Evolutionary conservation across 306 rosid species (phyloP), one percentile per base, ranked within the genome.

Genomic region (Fagus sylvatica): DNA sequence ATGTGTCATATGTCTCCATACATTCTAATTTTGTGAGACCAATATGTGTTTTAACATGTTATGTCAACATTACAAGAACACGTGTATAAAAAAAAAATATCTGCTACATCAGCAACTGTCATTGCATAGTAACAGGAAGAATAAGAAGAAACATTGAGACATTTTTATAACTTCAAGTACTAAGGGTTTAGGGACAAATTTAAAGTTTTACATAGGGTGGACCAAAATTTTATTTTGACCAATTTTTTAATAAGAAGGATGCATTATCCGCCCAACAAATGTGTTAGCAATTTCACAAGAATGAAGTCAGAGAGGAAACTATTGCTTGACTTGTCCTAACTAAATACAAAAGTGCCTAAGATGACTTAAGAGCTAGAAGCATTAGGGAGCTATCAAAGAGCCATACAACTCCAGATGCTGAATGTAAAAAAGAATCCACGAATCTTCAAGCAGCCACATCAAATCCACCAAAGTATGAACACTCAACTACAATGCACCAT

Each of bases 281-380:
- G 17, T 9, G 41, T 60, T 28, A 37, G 75, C 66, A 48, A 56
- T 53, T 70, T 56, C 51, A 36, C 37, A n/a, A 39, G 59, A 60
- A 69, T 60, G 74, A 54, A 61, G 17, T 17, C 48, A 60, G 61
- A 42, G 70, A 69, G 57, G 28, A 69, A 65, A 15, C 41, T 48
- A 15, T 28, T 5, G 41, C 19, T 34, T 43, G 39, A 75, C 72
- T 68, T 49, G 72, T 60, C 74, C 54, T 12, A 3, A 39, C 46
- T 73, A 17, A 40, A 65, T 48, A 32, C 22, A 66, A 68, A 61
- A 10, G 68, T 72, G 69, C 55, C 48, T 33, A 61, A 65, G 15
- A 65, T 65, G 71, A 65, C n/a, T 15, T 65, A 37, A 60, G 51
- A 46, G 15, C 51, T 60, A 11, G 3, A 61, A 36, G 49, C 49